Percentiles rank a stretch among this genome's conserved stretches.
Evolutionary conservation across 116 monocot species (phyloP).

Genomic region (Iris pallida): DNA sequence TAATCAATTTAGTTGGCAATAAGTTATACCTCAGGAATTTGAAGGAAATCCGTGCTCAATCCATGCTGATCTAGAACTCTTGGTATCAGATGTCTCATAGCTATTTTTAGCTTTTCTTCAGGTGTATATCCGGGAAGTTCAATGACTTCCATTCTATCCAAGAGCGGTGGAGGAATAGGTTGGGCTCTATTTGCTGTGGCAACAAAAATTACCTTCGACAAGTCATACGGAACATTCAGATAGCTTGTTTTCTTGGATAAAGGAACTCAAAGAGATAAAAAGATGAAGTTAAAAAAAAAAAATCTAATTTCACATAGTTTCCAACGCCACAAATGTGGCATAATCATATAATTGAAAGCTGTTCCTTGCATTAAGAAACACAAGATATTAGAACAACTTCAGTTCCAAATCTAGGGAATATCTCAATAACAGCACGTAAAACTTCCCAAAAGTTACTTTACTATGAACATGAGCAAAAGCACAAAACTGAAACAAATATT

Average conservation of each 20-base stretch:
- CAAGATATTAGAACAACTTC: no score
- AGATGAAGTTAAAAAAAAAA: no score
- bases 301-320: no score
- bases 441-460: no score
- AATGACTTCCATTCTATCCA: conserved; percentile 99
- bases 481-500: no score
- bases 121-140: conserved; percentile 96
- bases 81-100: conserved; percentile 83
- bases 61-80: conserved; percentile 95
- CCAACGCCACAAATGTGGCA: no score
- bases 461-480: no score
- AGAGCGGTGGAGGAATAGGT: conserved; percentile 88
- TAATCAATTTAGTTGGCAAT: not conserved
- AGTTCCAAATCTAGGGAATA: no score
- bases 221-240: conserved; percentile 95
- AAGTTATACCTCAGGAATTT: conserved; percentile 79
- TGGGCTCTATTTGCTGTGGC: conserved; percentile 92
- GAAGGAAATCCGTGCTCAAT: conserved; percentile 62
- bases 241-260: conserved; percentile 57
- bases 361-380: no score
- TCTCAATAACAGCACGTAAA: no score
- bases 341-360: no score
- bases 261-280: conserved; percentile 22
- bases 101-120: conserved; percentile 96
- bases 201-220: conserved; percentile 96